Evolutionary conservation across 208 protist species (phyloP), one percentile per base, ranked within the genome.

Genomic region (Wallacemonas collosoma): DNA sequence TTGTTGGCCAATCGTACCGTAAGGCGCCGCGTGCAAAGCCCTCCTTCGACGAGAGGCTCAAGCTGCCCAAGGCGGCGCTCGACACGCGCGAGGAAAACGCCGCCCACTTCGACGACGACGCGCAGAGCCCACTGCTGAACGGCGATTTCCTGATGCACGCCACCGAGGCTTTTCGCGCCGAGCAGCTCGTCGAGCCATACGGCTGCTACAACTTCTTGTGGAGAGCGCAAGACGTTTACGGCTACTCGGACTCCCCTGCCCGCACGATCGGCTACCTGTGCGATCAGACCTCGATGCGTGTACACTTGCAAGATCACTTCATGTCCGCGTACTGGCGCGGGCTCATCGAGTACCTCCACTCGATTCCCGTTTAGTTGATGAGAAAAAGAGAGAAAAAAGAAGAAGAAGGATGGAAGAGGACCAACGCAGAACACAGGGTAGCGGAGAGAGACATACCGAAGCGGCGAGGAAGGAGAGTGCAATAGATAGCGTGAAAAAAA

Each of bases 121-220:
- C 70, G 3, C 35, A 67, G 35, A 47, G 65, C 51, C 79, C 62
- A 9, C 41, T 50, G 62, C 6, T 67, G 62, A 51, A 50, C 64
- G 64, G 64, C 17, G 64, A 69, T 38, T 58, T 60, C 15, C 47
- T 55, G 12, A 55, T 58, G 26, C 43, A 69, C 43, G 40, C 66
- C 2, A 77, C 73, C 3, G 17, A 72, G 38, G 47, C 68, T 50
- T 73, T 80, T 57, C 78, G 82, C 26, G 44, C 44, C 26, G 17
- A 45, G 73, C 76, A 81, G 56, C 12, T 35, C 44, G 39, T 80
- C 43, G 82, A 82, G 47, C 76, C 76, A 8, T 74, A 73, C 39
- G 82, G 82, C 54, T 74, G 57, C 65, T 87, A 75, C 55, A 75
- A 84, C 60, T 78, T 87, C 14, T 39, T 84, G 0, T 82, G 76